Evolutionary conservation across 2,329 filamentous ascomycete genomes (phyloP).

Genomic region (Didymella sp.): DNA sequence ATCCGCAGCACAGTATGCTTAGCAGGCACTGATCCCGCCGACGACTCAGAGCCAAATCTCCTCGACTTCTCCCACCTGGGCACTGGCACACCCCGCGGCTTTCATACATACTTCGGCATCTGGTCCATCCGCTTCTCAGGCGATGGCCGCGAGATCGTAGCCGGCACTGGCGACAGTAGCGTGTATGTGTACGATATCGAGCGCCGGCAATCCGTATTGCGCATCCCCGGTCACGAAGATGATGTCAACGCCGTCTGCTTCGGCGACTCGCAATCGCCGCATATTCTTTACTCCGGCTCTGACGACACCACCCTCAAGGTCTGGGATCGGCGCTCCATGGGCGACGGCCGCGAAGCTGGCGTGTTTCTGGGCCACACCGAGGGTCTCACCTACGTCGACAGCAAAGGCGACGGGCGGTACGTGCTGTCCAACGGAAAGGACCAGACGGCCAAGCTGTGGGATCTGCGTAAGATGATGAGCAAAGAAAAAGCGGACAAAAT

Average conservation of each 20-base stretch:
- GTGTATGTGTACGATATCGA: conserved; percentile 95
- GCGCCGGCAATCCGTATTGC: conserved; percentile 74
- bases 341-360: conserved; percentile 66
- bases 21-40: conserved; percentile 83
- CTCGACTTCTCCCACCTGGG: conserved; percentile 72
- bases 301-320: conserved; percentile 95
- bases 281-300: conserved; percentile 94
- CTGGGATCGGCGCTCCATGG: conserved; percentile 84
- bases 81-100: conserved; percentile 45
- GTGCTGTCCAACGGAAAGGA: conserved; percentile 95
- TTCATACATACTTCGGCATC: conserved; percentile 60
- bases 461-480: conserved; percentile 86
- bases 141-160: conserved; percentile 88
- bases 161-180: conserved; percentile 78
- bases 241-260: conserved; percentile 98
- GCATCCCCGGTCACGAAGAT: conserved; percentile 78
- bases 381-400: conserved; percentile 72
- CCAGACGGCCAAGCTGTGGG: conserved; percentile 97
- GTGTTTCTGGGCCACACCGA: conserved; percentile 71
- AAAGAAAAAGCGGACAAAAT: conserved; percentile 67
- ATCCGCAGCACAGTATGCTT: conserved; percentile 85
- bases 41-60: conserved; percentile 78
- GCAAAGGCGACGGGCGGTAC: conserved; percentile 87
- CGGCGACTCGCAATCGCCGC: conserved; percentile 84
- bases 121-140: conserved; percentile 94